These are phyloP conservation scores for Naganishia kalamii DNA, from an alignment of 768 basidiomycete genomes.

Conservation along the genomic window DNA sequence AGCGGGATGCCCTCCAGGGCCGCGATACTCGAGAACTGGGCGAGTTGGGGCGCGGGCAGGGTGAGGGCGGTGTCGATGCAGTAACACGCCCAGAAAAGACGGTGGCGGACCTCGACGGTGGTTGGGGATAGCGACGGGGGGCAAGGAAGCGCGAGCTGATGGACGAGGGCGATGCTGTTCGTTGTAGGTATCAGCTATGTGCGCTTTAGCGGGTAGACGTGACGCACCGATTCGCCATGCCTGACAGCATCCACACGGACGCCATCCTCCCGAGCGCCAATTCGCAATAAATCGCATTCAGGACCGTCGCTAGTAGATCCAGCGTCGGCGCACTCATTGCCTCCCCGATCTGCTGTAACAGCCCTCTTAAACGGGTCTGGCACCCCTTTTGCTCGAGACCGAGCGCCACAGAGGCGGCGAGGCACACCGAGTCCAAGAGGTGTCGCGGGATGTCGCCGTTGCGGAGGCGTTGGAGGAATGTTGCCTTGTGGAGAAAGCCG, in stretches of 20 bases:
- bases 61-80: conserved; percentile 13
- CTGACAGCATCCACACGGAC: conserved; percentile 5
- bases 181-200: neutral
- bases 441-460: conserved; percentile 4
- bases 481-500: conserved; percentile 1
- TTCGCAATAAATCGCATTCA: conserved; percentile 15
- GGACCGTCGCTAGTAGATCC: conserved; percentile 8
- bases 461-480: conserved; percentile 3
- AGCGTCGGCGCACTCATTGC: conserved; percentile 1
- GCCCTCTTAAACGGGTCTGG: neutral
- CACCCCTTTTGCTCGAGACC: neutral
- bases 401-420: neutral
- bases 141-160: neutral
- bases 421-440: neutral
- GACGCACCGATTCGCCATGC: conserved; percentile 11
- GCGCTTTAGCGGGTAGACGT: neutral
- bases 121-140: neutral
- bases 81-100: conserved; percentile 9
- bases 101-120: neutral
- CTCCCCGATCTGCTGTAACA: neutral
- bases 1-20: neutral
- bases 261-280: conserved; percentile 1
- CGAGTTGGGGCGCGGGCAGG: neutral
- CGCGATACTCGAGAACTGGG: neutral
- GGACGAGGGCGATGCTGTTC: neutral